A percentile compares a stretch with the other conserved stretches of the same genome.
Evolutionary conservation across 345 rosid genomes (phyloP).

Genomic region (Raphanus sativus): DNA sequence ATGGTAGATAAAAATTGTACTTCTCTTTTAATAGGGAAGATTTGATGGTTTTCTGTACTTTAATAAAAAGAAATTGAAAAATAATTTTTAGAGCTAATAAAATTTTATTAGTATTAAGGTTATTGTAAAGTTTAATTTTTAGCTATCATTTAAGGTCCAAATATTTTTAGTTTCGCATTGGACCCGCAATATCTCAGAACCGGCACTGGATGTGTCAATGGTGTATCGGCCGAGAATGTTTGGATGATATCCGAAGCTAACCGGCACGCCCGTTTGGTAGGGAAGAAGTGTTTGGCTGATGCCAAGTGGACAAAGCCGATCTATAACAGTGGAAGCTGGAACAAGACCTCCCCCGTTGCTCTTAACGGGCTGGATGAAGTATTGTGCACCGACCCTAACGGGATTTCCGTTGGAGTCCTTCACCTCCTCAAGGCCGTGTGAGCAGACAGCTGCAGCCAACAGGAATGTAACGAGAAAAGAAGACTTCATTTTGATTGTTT

Average conservation of each 20-base stretch:
- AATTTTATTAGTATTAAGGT: too few species aligned
- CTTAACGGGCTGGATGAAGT: slow-evolving; percentile 24
- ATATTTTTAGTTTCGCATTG: too few species aligned
- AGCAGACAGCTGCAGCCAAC: slow-evolving; percentile 8
- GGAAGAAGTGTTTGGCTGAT: slow-evolving; percentile 9
- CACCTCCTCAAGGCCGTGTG: not conserved
- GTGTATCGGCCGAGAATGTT: not conserved
- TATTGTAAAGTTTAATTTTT: too few species aligned
- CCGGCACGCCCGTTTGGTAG: not conserved
- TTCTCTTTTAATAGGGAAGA: too few species aligned
- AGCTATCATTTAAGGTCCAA: too few species aligned
- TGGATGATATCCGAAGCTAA: not conserved
- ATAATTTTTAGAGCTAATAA: too few species aligned
- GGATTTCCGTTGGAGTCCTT: not conserved
- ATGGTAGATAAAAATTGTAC: too few species aligned
- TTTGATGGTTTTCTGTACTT: too few species aligned
- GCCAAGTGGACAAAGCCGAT: slow-evolving; percentile 13
- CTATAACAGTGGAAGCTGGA: not conserved
- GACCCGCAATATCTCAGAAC: too few species aligned
- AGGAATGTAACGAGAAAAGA: slow-evolving; percentile 6
- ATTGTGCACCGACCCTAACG: not conserved
- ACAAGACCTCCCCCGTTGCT: slow-evolving; percentile 19
- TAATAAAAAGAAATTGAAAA: too few species aligned
- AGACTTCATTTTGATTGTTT: not conserved
- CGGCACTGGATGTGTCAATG: too few species aligned